A percentile compares a stretch with the other conserved stretches of the same genome.
These are phyloP conservation scores for Flueggea neowawraea DNA, from an alignment of 441 rosid species.

Conservation along the genomic window DNA sequence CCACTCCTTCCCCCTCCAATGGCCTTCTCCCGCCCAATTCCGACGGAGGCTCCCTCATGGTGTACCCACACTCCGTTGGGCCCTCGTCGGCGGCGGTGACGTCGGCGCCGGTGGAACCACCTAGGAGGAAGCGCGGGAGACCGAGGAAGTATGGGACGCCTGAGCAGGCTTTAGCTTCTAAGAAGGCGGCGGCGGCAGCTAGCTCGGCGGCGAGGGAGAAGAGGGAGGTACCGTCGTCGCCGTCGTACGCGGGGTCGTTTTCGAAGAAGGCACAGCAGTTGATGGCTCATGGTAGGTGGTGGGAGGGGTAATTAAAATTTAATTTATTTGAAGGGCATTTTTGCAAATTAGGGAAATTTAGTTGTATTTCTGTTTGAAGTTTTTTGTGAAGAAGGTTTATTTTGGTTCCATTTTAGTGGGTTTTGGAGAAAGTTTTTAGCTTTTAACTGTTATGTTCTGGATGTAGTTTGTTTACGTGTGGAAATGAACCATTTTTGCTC, in stretches of 20 bases:
- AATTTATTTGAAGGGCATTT: too few species aligned
- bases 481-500: too few species aligned
- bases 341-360: too few species aligned
- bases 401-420: too few species aligned
- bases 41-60: conserved; percentile 27
- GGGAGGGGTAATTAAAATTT: too few species aligned
- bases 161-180: conserved; percentile 81
- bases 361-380: too few species aligned
- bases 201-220: conserved; percentile 15
- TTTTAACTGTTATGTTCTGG: too few species aligned
- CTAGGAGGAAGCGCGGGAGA: conserved; percentile 71
- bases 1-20: conserved; percentile 35
- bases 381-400: too few species aligned
- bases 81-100: conserved; percentile 48
- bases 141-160: conserved; percentile 89
- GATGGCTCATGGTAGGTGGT: conserved; percentile 46
- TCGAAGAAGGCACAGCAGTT: conserved; percentile 46
- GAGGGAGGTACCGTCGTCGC: conserved; percentile 22
- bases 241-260: conserved; percentile 37
- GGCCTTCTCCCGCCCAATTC: conserved; percentile 38
- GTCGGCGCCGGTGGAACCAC: conserved; percentile 41
- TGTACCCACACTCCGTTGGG: conserved; percentile 68
- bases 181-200: conserved; percentile 57
- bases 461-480: too few species aligned
- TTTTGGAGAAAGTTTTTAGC: too few species aligned